Evolutionary conservation across 352 stramenopile genomes (phyloP).

Genomic region (Phytophthora crassamura): DNA sequence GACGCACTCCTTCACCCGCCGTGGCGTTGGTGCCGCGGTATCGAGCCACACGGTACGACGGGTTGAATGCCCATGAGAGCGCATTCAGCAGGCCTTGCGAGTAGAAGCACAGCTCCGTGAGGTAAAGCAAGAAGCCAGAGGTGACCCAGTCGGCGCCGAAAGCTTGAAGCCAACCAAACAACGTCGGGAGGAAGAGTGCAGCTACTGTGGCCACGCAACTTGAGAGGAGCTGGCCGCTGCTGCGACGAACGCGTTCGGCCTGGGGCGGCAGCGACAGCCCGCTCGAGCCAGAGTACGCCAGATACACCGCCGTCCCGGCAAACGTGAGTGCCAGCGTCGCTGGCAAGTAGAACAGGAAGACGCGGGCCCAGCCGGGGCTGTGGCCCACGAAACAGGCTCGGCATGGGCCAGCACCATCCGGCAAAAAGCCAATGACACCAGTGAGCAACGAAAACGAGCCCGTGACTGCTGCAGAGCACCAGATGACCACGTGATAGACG

Average conservation of each 20-base stretch:
- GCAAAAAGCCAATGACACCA: conserved; percentile 73
- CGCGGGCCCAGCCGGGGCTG: conserved; percentile 61
- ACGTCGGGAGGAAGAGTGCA: conserved; percentile 48
- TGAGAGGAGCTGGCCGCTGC: conserved; percentile 53
- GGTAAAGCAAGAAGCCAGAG: conserved; percentile 52
- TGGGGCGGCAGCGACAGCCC: conserved; percentile 31
- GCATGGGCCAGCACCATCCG: conserved; percentile 64
- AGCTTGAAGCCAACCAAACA: conserved; percentile 52
- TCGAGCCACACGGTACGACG: conserved; percentile 51
- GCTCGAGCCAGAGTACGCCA: conserved; percentile 21
- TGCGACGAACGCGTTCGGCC: conserved; percentile 51
- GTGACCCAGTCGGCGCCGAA: conserved; percentile 42
- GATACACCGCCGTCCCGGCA: conserved; percentile 41
- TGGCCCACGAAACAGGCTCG: conserved; percentile 56
- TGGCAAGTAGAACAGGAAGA: conserved; percentile 69
- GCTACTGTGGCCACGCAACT: conserved; percentile 53
- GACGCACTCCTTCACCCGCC: conserved; percentile 27
- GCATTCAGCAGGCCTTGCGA: conserved; percentile 64
- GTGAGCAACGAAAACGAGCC: conserved; percentile 60
- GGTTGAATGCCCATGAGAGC: conserved; percentile 68
- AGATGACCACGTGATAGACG: conserved; percentile 66
- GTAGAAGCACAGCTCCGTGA: conserved; percentile 73
- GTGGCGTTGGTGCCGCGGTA: conserved; percentile 39
- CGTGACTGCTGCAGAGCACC: conserved; percentile 46
- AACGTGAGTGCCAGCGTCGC: conserved; percentile 47